Evolutionary conservation across 768 basidiomycete species (phyloP).

Genomic region (Porpolomopsis calyptriformis): DNA sequence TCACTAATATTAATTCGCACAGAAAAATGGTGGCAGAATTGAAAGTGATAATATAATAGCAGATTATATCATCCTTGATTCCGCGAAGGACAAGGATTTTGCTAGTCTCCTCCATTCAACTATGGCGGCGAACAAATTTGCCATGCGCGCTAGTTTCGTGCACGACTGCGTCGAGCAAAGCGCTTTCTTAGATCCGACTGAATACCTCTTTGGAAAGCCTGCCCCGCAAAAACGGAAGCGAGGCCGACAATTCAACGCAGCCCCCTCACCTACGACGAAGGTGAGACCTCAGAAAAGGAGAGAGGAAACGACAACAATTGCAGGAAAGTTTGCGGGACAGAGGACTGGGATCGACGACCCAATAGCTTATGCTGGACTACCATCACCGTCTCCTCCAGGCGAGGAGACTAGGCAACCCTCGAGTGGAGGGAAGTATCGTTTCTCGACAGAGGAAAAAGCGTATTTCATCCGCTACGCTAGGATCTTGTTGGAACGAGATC

Average conservation of each 20-base stretch:
- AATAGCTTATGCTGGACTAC: slow-evolving; percentile 6
- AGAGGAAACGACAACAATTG: neutral
- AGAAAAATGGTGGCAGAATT: slow-evolving; percentile 63
- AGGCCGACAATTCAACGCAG: neutral
- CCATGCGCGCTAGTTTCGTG: slow-evolving; percentile 45
- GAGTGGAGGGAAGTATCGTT: slow-evolving; percentile 28
- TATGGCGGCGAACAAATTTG: slow-evolving; percentile 27
- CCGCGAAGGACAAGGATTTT: slow-evolving; percentile 31
- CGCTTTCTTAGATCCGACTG: slow-evolving; percentile 31
- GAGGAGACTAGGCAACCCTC: slow-evolving; percentile 19
- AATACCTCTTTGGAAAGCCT: slow-evolving; percentile 32
- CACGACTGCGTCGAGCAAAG: slow-evolving; percentile 38
- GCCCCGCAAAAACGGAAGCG: slow-evolving; percentile 15
- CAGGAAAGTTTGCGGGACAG: neutral
- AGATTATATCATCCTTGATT: slow-evolving; percentile 51
- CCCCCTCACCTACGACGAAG: neutral
- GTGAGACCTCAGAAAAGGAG: neutral
- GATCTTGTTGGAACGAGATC: slow-evolving; percentile 38
- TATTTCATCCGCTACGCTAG: slow-evolving; percentile 36
- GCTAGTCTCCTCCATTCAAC: slow-evolving; percentile 32
- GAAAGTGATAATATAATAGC: slow-evolving; percentile 42
- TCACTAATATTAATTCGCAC: slow-evolving; percentile 7
- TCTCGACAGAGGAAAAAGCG: slow-evolving; percentile 40
- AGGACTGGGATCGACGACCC: neutral
- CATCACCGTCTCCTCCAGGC: slow-evolving; percentile 40